Evolutionary conservation across 73 alveolate genomes (phyloP).

Genomic region (Loxodes magnus): DNA sequence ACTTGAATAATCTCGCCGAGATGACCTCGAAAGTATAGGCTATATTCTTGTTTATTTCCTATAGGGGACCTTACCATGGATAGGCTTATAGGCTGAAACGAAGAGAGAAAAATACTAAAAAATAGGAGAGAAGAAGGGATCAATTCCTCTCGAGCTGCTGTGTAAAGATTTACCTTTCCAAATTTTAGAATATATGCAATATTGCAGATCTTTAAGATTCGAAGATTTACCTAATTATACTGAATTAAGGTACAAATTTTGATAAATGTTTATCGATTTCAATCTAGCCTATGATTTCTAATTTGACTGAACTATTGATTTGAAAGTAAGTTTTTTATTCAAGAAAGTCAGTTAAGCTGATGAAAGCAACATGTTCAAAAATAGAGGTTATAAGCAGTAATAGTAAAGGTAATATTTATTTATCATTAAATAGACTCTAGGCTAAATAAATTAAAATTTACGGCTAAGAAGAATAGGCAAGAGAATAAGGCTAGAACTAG

Average conservation of each 20-base stretch:
- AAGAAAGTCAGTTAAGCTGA: too few relatives aligned
- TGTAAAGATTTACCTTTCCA: constrained; percentile 76
- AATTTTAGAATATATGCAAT: constrained; percentile 50
- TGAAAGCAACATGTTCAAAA: too few relatives aligned
- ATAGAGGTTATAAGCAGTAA: too few relatives aligned
- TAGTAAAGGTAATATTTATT: too few relatives aligned
- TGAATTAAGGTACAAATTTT: constrained; percentile 46
- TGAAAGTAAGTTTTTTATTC: too few relatives aligned
- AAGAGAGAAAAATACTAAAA: constrained; percentile 66
- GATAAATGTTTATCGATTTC: background rate
- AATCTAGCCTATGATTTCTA: background rate
- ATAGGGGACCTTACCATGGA: constrained; percentile 76
- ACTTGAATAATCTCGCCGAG: constrained; percentile 76
- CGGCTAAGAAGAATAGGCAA: too few relatives aligned
- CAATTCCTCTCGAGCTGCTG: constrained; percentile 51
- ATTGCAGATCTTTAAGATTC: constrained; percentile 53
- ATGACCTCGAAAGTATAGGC: constrained; percentile 80
- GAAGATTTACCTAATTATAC: constrained; percentile 69
- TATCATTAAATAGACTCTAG: too few relatives aligned
- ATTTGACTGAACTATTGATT: background rate
- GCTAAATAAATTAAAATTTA: too few relatives aligned
- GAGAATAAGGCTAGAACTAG: too few relatives aligned
- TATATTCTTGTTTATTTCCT: constrained; percentile 68
- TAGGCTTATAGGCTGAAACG: constrained; percentile 58
- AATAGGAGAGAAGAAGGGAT: constrained; percentile 56